These are phyloP conservation scores for Tolypocladium sp. DNA, from an alignment of 2,329 filamentous ascomycete genomes.

Conservation along the genomic window DNA sequence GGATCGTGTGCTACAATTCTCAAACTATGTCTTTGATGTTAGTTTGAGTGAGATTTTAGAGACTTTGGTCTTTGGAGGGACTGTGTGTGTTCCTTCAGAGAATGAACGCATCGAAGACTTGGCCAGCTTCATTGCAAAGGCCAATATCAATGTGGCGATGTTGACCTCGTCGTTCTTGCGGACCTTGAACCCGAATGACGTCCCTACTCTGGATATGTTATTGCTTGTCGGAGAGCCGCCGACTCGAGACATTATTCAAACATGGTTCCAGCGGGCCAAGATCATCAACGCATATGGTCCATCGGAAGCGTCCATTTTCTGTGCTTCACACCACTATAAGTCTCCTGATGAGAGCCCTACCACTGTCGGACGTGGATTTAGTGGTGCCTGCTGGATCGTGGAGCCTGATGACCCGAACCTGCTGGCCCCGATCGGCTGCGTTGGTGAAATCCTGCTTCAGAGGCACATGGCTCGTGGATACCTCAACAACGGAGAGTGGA, in stretches of 20 bases:
- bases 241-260: neutral
- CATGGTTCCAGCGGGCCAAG: neutral
- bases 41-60: conserved; percentile 4
- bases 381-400: neutral
- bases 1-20: conserved; percentile 3
- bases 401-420: neutral
- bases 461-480: neutral
- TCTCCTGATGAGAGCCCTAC: neutral
- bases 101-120: neutral
- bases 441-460: neutral
- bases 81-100: conserved; percentile 5
- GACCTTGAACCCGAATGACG: neutral
- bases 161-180: conserved; percentile 2
- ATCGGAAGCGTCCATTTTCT: neutral
- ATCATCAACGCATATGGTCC: neutral
- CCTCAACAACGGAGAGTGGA: neutral
- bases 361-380: neutral
- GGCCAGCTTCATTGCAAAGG: neutral
- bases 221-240: conserved; percentile 3
- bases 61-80: conserved; percentile 1
- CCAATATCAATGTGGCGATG: conserved; percentile 1
- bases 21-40: conserved; percentile 5
- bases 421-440: neutral
- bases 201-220: conserved; percentile 2
- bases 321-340: neutral